phyloP scores from a whole-genome alignment of 164 flowering plant species.

The Vitis labrusca region DNA sequence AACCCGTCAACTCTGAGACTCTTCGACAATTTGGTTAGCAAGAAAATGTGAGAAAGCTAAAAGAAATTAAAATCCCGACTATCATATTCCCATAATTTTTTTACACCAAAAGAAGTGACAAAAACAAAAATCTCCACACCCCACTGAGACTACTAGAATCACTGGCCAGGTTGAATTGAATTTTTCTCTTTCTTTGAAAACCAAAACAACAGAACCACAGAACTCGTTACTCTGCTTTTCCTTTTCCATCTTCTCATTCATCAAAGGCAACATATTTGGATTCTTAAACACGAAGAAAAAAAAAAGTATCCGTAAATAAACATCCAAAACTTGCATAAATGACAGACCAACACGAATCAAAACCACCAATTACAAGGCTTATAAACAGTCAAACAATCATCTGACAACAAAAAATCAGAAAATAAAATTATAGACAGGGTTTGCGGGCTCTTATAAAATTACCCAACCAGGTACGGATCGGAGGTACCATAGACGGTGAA shows the following conservation, averaged over 20 bases:
- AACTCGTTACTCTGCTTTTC: too few species aligned
- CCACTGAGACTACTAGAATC: too few species aligned
- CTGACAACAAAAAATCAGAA: background rate
- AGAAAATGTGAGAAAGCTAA: background rate
- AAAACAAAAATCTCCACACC: too few species aligned
- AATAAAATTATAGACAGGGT: background rate
- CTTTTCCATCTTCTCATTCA: too few species aligned
- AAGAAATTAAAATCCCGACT: background rate
- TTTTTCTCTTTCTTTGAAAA: too few species aligned
- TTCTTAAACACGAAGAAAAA: too few species aligned
- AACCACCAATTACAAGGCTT: background rate
- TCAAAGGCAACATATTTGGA: too few species aligned
- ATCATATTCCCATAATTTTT: background rate
- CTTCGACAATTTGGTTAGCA: background rate
- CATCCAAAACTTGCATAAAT: too few species aligned
- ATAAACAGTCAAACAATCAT: background rate
- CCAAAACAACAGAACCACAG: too few species aligned
- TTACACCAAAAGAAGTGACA: background rate
- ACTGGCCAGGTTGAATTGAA: too few species aligned
- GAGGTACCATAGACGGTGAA: conserved; percentile 49
- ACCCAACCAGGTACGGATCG: conserved; percentile 62
- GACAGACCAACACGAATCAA: too few species aligned
- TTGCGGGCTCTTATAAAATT: conserved; percentile 11
- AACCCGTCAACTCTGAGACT: background rate
- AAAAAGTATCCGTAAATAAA: too few species aligned